Evolutionary conservation across 441 rosid genomes (phyloP), one percentile per base, ranked within the genome.

Genomic region (Pelargonium fulgidum): DNA sequence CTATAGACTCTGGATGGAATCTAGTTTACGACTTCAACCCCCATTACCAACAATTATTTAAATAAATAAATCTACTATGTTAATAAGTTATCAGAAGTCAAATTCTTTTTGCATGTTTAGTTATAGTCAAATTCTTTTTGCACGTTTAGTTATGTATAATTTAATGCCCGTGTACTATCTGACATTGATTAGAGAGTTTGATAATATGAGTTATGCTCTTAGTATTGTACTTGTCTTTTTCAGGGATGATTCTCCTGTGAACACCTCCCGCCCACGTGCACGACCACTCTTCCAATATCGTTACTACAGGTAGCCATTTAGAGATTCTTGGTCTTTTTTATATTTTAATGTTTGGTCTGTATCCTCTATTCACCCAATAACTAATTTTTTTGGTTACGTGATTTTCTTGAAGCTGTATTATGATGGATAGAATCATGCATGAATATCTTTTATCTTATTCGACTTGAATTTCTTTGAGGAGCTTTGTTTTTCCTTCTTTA

Each of bases 241-340:
- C 89, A 95, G 99, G 99, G 96, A 90, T 73, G 92, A 92, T 75
- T 82, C 95, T 80, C 86, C 97, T 64, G 84, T 81, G 59, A 87
- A 85, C 80, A 95, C 96, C 73, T 92, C 89, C 68, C 93, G 96
- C 45, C 98, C 96, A 66, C 98, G 93, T 76, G 95, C 97, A 74
- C 83, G 91, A 20, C 93, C 73, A 33, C 96, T 95, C 65, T 95
- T 95, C 83, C 99, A 92, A 72, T 95, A 95, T 76, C 98, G 98
- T 74, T 89, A 87, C 68, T 95, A 95, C 82, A 92, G 99, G 99
- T 90, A 80, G 64, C 66, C 64, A 68, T 61, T 33, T 1, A 41
- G 11, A 41, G 10, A 41, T 41, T 41, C 11, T 39, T 39, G 42
- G 42, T 39, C 42, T 39, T 39, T 39, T 39, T 39, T 39, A 39